Evolutionary conservation across 2,329 filamentous ascomycete genomes (phyloP), one percentile per base, ranked within the genome.

Genomic region (Cercospora zeae-maydis): DNA sequence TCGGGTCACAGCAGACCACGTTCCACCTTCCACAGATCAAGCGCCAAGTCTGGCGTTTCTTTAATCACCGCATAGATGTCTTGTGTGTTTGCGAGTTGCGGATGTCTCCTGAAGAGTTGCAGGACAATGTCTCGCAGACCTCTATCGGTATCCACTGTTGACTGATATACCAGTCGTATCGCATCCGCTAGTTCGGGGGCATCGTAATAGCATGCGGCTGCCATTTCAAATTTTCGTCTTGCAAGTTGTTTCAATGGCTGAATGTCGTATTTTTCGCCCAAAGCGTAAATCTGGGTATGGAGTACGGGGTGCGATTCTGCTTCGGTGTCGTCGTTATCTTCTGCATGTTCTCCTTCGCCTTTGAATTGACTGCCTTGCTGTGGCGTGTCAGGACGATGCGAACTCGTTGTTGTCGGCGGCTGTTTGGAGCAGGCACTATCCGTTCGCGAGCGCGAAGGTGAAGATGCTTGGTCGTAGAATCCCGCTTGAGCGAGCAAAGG

Each of bases 211-310:
- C 75, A 74, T 19, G 78, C 75, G 58, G 80, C 71, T 52, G 80
- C 77, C 62, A 77, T 73, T 42, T 79, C 76, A 67, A 82, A 82
- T 67, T 82, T 82, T 53, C 71, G 74, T 61, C 73, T 74, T 37
- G 80, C 77, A 30, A 82, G 74, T 8, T 73, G 69, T 70, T 82
- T 82, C 42, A 82, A 72, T 33, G 78, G 76, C 27, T 76, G 71
- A 56, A 82, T 80, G 65, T 79, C 79, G 69, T 82, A 82, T 74
- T 82, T 82, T 70, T 82, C 80, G 9, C 79, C 80, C 24, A 82
- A 75, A 34, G 79, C 79, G 68, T 82, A 82, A 39, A 82, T 78
- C 58, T 78, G 77, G 13, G 79, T 77, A 67, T 82, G 80, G 14
- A 77, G 75, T 53, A 82, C 66, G 5, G 82, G 74, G 68, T 81